These are phyloP conservation scores for Phytophthora sp. DNA, from an alignment of 352 stramenopile genomes.

Conservation along the genomic window DNA sequence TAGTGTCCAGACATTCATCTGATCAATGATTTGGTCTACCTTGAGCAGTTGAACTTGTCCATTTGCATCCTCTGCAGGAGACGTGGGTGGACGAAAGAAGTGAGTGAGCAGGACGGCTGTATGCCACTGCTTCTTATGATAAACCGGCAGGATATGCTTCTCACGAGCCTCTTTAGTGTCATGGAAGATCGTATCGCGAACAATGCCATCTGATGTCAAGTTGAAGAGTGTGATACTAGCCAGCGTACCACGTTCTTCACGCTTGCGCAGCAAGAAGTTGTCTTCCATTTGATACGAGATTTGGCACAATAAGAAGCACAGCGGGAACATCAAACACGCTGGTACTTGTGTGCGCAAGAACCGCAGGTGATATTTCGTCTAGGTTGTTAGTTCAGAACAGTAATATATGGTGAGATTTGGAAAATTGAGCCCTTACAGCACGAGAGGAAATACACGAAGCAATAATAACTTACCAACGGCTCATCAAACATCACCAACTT, in stretches of 20 bases:
- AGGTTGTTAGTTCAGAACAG: conserved; percentile 16
- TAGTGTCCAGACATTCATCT: conserved; percentile 88
- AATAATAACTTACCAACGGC: conserved; percentile 65
- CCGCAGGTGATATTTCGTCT: conserved; percentile 88
- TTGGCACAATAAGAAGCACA: conserved; percentile 86
- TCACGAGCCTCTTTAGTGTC: conserved; percentile 87
- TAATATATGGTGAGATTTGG: no score
- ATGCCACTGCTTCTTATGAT: conserved; percentile 89
- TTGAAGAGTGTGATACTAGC: conserved; percentile 87
- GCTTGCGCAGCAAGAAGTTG: conserved; percentile 79
- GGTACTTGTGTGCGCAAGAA: conserved; percentile 85
- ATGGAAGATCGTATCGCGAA: conserved; percentile 87
- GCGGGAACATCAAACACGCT: conserved; percentile 80
- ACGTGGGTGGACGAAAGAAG: conserved; percentile 79
- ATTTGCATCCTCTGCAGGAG: conserved; percentile 70
- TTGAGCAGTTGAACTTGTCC: conserved; percentile 86
- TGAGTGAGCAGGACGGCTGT: conserved; percentile 85
- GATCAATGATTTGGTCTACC: conserved; percentile 88
- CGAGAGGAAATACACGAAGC: neutral
- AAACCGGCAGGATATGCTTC: conserved; percentile 84
- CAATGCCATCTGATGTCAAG: conserved; percentile 85
- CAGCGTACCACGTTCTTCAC: conserved; percentile 80
- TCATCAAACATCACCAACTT: conserved; percentile 88
- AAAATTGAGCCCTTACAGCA: no score
- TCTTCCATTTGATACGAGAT: conserved; percentile 91